Conservation (phyloP, 352 stramenopile genomes). For the Phytophthora chlamydospora region DNA sequence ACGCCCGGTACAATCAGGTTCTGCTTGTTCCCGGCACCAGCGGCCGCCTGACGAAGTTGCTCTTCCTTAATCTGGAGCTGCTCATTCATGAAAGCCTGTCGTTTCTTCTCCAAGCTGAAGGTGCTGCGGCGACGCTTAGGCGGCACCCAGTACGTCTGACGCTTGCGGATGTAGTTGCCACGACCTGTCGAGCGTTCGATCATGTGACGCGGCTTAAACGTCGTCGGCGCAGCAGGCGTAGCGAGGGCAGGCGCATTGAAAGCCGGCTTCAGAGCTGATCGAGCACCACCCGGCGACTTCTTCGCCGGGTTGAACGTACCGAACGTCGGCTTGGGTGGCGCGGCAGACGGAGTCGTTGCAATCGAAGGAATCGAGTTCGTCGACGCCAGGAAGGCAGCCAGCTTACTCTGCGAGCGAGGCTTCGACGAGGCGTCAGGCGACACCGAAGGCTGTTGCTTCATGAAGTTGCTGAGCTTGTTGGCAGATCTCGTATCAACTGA, state of each 20-base stretch:
- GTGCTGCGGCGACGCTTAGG: slow-evolving; percentile 46
- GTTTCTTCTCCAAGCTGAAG: slow-evolving; percentile 87
- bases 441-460: slow-evolving; percentile 66
- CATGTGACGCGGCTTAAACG: slow-evolving; percentile 52
- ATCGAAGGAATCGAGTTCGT: slow-evolving; percentile 45
- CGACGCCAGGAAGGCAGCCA: slow-evolving; percentile 76
- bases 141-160: slow-evolving; percentile 72
- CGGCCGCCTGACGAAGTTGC: slow-evolving; percentile 64
- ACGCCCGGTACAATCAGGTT: slow-evolving; percentile 89
- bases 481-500: slow-evolving; percentile 27
- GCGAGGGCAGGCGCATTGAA: slow-evolving; percentile 12
- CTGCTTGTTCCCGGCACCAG: slow-evolving; percentile 71
- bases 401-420: slow-evolving; percentile 71
- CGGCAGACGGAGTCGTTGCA: slow-evolving; percentile 18
- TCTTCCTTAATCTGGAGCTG: slow-evolving; percentile 85
- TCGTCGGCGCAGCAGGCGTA: slow-evolving; percentile 8
- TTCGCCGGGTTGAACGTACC: slow-evolving; percentile 40
- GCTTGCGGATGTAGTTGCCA: slow-evolving; percentile 75
- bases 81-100: slow-evolving; percentile 83
- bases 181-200: slow-evolving; percentile 69
- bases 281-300: slow-evolving; percentile 14
- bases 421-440: slow-evolving; percentile 40
- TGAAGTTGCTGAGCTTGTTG: slow-evolving; percentile 83
- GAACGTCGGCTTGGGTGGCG: slow-evolving; percentile 34
- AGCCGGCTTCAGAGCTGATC: slow-evolving; percentile 18